Evolutionary conservation across 1,284 basidiomycete species (phyloP).

Genomic region (Cystobasidium pallidum): DNA sequence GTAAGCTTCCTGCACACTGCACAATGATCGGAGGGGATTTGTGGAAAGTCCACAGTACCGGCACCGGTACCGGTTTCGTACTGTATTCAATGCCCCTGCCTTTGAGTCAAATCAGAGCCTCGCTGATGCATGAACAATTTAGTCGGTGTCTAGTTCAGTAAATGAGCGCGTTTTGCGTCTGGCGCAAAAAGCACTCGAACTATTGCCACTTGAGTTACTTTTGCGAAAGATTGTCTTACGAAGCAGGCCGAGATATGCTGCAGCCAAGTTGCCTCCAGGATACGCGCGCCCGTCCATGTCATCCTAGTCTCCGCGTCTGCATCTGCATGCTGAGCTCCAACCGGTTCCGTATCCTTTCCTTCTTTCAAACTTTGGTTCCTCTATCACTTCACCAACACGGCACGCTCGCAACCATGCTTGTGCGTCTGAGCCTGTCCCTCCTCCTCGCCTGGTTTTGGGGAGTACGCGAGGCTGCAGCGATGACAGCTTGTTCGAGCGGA

Average conservation of each 20-base stretch:
- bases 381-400: slow-evolving; percentile 15
- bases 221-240: slow-evolving; percentile 16
- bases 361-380: slow-evolving; percentile 7
- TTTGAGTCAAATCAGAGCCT: slow-evolving; percentile 9
- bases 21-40: slow-evolving; percentile 13
- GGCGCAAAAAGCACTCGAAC: slow-evolving; percentile 2
- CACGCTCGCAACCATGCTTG: slow-evolving; percentile 13
- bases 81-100: slow-evolving; percentile 15
- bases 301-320: slow-evolving; percentile 12
- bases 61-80: too few species aligned
- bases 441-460: slow-evolving; percentile 14
- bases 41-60: slow-evolving; percentile 2
- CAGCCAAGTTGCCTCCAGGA: slow-evolving; percentile 12
- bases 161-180: slow-evolving; percentile 12
- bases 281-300: slow-evolving; percentile 10
- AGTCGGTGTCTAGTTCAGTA: slow-evolving; percentile 11
- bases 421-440: slow-evolving; percentile 11
- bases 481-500: slow-evolving; percentile 15
- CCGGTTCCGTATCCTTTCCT: slow-evolving; percentile 12
- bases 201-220: slow-evolving; percentile 16
- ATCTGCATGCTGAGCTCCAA: slow-evolving; percentile 9
- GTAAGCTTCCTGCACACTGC: slow-evolving; percentile 15
- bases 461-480: slow-evolving; percentile 14
- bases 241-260: slow-evolving; percentile 10
- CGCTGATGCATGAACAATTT: slow-evolving; percentile 11